Evolutionary conservation across 192 early-diverging fungal species (phyloP).

Genomic region (Backusella liffmaniae): DNA sequence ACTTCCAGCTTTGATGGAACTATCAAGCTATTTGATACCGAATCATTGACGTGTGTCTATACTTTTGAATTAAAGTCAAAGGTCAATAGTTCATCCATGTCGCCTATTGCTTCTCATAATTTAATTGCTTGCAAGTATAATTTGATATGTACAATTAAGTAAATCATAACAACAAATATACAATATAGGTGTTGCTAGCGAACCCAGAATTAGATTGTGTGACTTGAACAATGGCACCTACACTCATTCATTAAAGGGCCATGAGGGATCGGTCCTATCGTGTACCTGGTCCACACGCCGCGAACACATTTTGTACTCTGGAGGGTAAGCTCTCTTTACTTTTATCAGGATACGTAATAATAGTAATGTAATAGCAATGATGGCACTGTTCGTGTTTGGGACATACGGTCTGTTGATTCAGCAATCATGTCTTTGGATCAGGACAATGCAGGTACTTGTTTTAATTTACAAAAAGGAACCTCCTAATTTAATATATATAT

Average conservation of each 20-base stretch:
- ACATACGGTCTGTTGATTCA: conserved; percentile 73
- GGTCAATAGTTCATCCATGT: conserved; percentile 72
- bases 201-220: conserved; percentile 73
- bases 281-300: conserved; percentile 76
- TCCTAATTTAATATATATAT: not conserved
- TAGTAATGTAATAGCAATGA: conserved; percentile 36
- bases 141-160: not conserved
- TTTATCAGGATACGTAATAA: not conserved
- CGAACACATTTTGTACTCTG: conserved; percentile 72
- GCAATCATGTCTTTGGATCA: conserved; percentile 62
- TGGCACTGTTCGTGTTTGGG: conserved; percentile 76
- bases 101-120: conserved; percentile 70
- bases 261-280: conserved; percentile 53
- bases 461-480: not conserved
- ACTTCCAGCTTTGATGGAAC: conserved; percentile 77
- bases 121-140: conserved; percentile 68
- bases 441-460: conserved; percentile 45
- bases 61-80: conserved; percentile 67
- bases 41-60: conserved; percentile 63
- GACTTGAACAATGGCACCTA: conserved; percentile 67
- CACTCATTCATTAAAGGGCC: conserved; percentile 58
- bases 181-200: conserved; percentile 54
- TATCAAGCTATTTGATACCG: conserved; percentile 81
- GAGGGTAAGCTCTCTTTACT: conserved; percentile 43
- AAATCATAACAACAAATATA: not conserved